Conservation (phyloP, 495 filamentous ascomycete species). For the Sordaria brevicollis region DNA sequence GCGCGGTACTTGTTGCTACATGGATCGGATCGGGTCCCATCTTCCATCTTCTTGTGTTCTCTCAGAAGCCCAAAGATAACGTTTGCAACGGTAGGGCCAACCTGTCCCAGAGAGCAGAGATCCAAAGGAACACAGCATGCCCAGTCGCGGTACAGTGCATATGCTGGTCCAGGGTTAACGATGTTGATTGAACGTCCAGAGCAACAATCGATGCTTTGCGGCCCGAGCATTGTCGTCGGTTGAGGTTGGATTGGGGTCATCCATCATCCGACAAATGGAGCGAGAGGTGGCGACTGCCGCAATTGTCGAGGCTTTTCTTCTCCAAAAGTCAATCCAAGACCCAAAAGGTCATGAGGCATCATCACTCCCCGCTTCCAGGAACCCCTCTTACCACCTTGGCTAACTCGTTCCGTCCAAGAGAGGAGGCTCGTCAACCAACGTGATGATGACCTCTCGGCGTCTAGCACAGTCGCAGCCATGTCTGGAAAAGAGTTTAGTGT, state of each 20-base stretch:
- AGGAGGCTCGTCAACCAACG: background rate
- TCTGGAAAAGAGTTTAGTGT: background rate
- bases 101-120: background rate
- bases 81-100: background rate
- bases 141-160: background rate
- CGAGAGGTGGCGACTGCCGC: background rate
- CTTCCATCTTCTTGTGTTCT: background rate
- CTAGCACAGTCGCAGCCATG: background rate
- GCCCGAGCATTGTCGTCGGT: background rate
- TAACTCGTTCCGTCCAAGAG: background rate
- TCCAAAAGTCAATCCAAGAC: background rate
- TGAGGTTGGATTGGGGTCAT: background rate
- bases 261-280: background rate
- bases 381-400: background rate
- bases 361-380: background rate
- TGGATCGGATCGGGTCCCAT: background rate
- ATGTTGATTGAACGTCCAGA: background rate
- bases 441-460: background rate
- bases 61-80: background rate
- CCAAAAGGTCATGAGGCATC: background rate
- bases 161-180: background rate
- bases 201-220: background rate
- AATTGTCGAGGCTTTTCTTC: background rate
- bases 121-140: background rate
- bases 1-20: background rate